Percentiles rank a stretch among this genome's conserved stretches.
Evolutionary conservation across 352 stramenopile genomes (phyloP).

Genomic region (Globisporangium abappressorium): DNA sequence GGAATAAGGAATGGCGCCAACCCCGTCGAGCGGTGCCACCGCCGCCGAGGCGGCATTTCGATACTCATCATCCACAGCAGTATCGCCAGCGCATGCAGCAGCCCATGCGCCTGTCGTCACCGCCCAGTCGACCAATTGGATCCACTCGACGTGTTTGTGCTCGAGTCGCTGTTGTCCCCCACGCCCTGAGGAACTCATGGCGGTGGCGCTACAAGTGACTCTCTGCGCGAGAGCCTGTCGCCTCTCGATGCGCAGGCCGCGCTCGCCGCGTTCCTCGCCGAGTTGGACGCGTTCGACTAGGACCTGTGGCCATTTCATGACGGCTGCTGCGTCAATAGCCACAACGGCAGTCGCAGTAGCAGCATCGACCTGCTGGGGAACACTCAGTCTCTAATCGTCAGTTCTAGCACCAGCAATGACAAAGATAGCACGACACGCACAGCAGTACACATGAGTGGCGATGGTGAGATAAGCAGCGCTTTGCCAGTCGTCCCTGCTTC

Average conservation of each 20-base stretch:
- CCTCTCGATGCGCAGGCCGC: constrained; percentile 3
- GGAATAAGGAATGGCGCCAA: no score
- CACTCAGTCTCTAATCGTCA: neutral
- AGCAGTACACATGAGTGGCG: no score
- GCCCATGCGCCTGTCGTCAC: neutral
- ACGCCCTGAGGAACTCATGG: neutral
- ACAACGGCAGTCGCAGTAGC: neutral
- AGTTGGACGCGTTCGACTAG: constrained; percentile 11
- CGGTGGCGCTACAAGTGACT: no score
- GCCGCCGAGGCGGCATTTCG: neutral
- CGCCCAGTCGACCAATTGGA: neutral
- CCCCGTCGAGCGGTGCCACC: no score
- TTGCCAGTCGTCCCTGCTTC: neutral
- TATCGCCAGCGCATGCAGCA: neutral
- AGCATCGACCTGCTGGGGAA: neutral
- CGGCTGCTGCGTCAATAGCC: neutral
- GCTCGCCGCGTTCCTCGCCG: constrained; percentile 11
- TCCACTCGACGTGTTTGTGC: constrained; percentile 11
- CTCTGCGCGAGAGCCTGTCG: neutral
- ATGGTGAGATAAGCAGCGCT: no score
- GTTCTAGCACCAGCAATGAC: neutral
- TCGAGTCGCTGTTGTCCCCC: constrained; percentile 1
- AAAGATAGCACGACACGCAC: no score
- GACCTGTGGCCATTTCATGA: neutral
- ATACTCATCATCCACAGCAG: neutral